Base-by-base conservation (phyloP, 495 filamentous ascomycete genomes). In the Jackrogersella minutella region DNA sequence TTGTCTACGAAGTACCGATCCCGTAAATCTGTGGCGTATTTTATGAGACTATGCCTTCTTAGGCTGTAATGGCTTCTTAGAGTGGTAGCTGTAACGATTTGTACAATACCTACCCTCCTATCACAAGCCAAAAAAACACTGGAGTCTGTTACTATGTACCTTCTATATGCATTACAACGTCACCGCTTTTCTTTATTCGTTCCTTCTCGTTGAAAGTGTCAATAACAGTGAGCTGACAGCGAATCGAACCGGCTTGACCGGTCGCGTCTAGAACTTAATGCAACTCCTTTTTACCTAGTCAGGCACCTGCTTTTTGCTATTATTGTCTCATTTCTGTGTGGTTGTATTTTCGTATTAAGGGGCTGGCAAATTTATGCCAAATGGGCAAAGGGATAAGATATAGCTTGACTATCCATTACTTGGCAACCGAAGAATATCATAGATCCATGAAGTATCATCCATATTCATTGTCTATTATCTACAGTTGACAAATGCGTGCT, bases 81-180 rank as follows among this genome's bases (percentile, higher is more conserved):
- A n/a, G 30, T 52, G 49, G 49, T 17, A 36, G 16, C 49, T 36
- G 49, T 17, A 22, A 22, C 30, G n/a, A n/a, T n/a, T n/a, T n/a
- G 28, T 33, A 28, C 53, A 14, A 30, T 30, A 30, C 26, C 26
- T n/a, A n/a, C n/a, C n/a, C n/a, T 30, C 26, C 26, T 37, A 49
- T 59, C 56, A 59, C 56, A 59, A 59, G 41, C 56, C 33, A 49
- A 44, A 57, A 50, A 26, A 34, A 33, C n/a, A n/a, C n/a, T n/a
- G n/a, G n/a, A n/a, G n/a, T n/a, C n/a, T n/a, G 13, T 22, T 11
- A 19, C 9, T 28, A 22, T 33, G 16, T 36, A 16, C 30, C 16
- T 14, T 49, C 21, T 26, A 46, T n/a, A 64, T 69, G 66, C 66
- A 62, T 28, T 69, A 69, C 66, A 69, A 69, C 66, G 66, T 69